Percentiles rank a stretch among this genome's conserved stretches.
These are phyloP conservation scores for Blumeria hordei DNA, from an alignment of 2,329 filamentous ascomycete genomes.

Conservation along the genomic window DNA sequence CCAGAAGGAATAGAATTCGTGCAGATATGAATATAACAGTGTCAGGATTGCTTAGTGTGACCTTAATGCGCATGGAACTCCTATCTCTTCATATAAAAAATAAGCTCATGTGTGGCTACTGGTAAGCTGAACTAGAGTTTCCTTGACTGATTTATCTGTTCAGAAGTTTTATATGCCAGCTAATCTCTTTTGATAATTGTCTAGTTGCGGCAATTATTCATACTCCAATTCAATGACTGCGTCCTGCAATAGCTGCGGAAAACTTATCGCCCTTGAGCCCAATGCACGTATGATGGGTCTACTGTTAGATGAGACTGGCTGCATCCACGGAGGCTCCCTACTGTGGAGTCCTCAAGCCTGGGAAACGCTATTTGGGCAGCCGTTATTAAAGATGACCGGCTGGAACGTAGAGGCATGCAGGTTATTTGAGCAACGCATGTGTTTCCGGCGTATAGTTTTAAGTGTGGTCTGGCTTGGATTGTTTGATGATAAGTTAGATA, in stretches of 20 bases:
- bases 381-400: conserved; percentile 17
- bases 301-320: conserved; percentile 29
- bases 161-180: background rate
- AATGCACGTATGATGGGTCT: conserved; percentile 20
- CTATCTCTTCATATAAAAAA: conserved; percentile 9
- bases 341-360: conserved; percentile 29
- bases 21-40: conserved; percentile 14
- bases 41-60: conserved; percentile 17
- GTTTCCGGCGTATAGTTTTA: conserved; percentile 27
- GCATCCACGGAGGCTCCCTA: conserved; percentile 24
- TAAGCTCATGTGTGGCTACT: conserved; percentile 20
- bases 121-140: conserved; percentile 13
- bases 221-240: conserved; percentile 23
- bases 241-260: conserved; percentile 18
- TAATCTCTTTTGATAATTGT: background rate
- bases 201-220: conserved; percentile 26
- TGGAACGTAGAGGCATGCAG: conserved; percentile 19
- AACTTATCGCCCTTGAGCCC: conserved; percentile 12
- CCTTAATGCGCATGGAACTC: conserved; percentile 12
- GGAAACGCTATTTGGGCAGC: conserved; percentile 23
- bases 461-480: conserved; percentile 26
- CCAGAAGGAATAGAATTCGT: conserved; percentile 12
- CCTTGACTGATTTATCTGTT: background rate
- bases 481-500: too few relatives aligned
- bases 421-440: conserved; percentile 24